phyloP scores from a whole-genome alignment of 768 basidiomycete genomes.

The Boletus rufocinnamomeus region DNA sequence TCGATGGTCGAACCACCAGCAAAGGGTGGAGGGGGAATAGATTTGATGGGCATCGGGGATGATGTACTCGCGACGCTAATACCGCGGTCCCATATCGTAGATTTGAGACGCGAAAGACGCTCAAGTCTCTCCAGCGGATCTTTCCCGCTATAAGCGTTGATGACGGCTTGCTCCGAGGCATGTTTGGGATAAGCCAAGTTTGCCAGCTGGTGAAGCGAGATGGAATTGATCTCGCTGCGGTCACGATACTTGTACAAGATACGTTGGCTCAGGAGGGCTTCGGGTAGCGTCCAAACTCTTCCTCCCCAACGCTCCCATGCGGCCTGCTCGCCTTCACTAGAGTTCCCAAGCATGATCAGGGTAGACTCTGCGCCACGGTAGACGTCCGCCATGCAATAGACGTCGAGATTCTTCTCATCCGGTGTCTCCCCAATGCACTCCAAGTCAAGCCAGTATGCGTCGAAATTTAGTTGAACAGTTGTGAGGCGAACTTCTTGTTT shows the following conservation, averaged over 20 bases:
- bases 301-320: conserved; percentile 17
- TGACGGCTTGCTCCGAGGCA: conserved; percentile 15
- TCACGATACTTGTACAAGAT: conserved; percentile 11
- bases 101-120: conserved; percentile 18
- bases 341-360: neutral
- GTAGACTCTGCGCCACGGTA: neutral
- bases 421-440: neutral
- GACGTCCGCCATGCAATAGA: neutral
- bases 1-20: too few species aligned
- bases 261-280: conserved; percentile 13
- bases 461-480: neutral
- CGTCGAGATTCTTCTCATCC: neutral
- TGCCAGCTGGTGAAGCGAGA: conserved; percentile 8
- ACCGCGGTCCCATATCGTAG: conserved; percentile 20
- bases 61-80: neutral
- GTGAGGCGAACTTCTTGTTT: conserved; percentile 9
- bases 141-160: conserved; percentile 22
- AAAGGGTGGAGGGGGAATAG: too few species aligned
- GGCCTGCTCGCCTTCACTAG: neutral
- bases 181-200: conserved; percentile 19
- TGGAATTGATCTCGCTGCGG: neutral
- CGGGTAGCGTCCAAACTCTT: conserved; percentile 21
- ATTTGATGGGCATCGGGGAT: too few species aligned
- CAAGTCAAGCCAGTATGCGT: conserved; percentile 24
- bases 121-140: conserved; percentile 17